Base-by-base conservation (phyloP, 2,329 filamentous ascomycete species). In the Fusarium siculi region DNA sequence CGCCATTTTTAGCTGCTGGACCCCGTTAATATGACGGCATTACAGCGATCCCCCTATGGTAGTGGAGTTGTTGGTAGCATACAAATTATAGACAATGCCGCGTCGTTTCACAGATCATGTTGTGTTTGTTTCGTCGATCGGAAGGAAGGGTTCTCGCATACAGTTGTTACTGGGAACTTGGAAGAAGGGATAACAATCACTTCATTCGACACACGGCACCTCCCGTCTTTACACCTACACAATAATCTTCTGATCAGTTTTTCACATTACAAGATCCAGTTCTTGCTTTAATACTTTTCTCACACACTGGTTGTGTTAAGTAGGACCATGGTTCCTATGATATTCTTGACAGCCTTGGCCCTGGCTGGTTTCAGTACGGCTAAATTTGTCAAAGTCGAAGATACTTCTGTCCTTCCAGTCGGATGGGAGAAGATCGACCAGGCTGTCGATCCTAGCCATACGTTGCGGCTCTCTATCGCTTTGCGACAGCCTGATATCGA, bases 391-490 rank as follows among this genome's bases (percentile, higher is more conserved):
- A 56, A 72, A 16, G 49, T 82, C 23, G 80, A 82, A 55, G 71
- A 79, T n/a, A 70, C 74, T 7, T 49, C 73, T 3, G 47, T 66
- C 25, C 64, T 82, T 9, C 80, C 81, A 18, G 61, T 72, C 10
- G 80, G 81, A 53, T 82, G 81, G 81, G 67, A 74, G 39, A 60
- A 75, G 46, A 42, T 80, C 21, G 50, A 74, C 34, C 66, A 72
- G 28, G 55, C 56, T 14, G 73, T 78, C 25, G 62, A 79, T 21
- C 64, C 78, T 5, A 68, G 71, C 16, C 76, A 78, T 43, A 57
- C 63, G 10, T 63, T 82, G 19, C 76, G 72, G 19, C 74, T 82
- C 28, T 80, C 80, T 39, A 75, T 83, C 59, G 81, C 80, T 19
- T 47, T 82, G 52, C 75, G 76, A 10, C 81, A 81, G 46, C 80